A percentile compares a stretch with the other conserved stretches of the same genome.
These are phyloP conservation scores for Diplocarpon mali DNA, from an alignment of 2,329 filamentous ascomycete genomes.

Conservation along the genomic window DNA sequence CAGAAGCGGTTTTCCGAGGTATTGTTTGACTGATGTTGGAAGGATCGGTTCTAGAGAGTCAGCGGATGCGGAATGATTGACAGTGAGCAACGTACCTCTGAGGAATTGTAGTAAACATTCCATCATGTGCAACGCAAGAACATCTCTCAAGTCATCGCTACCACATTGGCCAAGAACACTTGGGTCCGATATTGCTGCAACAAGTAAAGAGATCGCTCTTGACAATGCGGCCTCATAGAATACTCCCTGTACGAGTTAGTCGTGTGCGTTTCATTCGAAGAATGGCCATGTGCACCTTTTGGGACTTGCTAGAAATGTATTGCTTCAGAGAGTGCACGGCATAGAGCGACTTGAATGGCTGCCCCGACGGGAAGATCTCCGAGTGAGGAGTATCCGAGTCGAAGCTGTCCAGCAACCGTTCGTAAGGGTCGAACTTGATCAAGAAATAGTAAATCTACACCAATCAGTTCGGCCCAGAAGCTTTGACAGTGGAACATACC, in stretches of 20 bases:
- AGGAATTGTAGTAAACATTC: slow-evolving; percentile 45
- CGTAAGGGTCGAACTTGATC: slow-evolving; percentile 56
- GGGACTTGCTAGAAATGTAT: slow-evolving; percentile 35
- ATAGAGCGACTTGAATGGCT: slow-evolving; percentile 65
- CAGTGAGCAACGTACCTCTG: slow-evolving; percentile 32
- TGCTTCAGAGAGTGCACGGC: slow-evolving; percentile 55
- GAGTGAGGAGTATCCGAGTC: slow-evolving; percentile 41
- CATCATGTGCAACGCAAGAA: slow-evolving; percentile 43
- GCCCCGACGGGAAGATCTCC: slow-evolving; percentile 55
- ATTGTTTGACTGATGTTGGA: slow-evolving; percentile 26
- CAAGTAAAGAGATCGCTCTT: slow-evolving; percentile 40
- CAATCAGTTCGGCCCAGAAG: not conserved
- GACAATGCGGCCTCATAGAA: slow-evolving; percentile 29
- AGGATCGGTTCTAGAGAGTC: slow-evolving; percentile 27
- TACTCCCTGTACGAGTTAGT: slow-evolving; percentile 15
- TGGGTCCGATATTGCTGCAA: slow-evolving; percentile 48
- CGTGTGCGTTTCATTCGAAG: slow-evolving; percentile 1
- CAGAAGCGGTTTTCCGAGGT: slow-evolving; percentile 28
- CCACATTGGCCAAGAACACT: slow-evolving; percentile 37
- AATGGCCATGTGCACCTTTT: slow-evolving; percentile 17
- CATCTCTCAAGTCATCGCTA: slow-evolving; percentile 35
- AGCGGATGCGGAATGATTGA: slow-evolving; percentile 13
- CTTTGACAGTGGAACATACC: slow-evolving; percentile 32
- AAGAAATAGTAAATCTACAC: slow-evolving; percentile 59
- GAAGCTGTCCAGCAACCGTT: slow-evolving; percentile 48